Evolutionary conservation across 148 eudicot species (phyloP).

Genomic region (Amaranthus cruentus): DNA sequence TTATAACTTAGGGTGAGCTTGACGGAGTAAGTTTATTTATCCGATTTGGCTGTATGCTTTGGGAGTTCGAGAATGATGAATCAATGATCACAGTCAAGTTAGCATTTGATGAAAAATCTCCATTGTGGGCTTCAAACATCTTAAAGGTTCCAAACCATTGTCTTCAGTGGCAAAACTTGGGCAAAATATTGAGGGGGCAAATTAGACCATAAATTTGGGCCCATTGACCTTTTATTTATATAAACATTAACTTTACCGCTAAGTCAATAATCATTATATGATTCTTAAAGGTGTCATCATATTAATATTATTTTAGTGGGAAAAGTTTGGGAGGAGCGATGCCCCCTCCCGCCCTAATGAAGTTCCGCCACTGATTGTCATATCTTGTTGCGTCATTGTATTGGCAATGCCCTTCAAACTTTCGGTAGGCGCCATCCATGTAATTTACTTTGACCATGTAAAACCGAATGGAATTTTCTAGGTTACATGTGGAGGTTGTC

Average conservation of each 20-base stretch:
- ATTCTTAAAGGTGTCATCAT: no score
- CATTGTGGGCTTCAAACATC: not conserved
- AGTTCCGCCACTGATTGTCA: no score
- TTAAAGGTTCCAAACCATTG: not conserved
- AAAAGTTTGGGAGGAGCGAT: no score
- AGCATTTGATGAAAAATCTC: not conserved
- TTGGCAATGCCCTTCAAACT: not conserved
- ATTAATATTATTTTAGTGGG: no score
- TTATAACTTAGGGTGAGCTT: no score
- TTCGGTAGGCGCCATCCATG: not conserved
- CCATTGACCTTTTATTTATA: no score
- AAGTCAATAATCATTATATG: no score
- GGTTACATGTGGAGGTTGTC: conserved; percentile 99
- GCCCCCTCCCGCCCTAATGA: no score
- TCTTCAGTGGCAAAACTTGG: not conserved
- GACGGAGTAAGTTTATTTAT: not conserved
- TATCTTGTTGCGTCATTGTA: not conserved
- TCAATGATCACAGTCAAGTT: not conserved
- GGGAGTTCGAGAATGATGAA: not conserved
- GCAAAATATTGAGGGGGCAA: no score
- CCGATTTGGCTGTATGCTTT: not conserved
- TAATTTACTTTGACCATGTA: conserved; percentile 16
- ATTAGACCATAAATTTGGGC: no score
- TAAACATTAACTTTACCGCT: no score
- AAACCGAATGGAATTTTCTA: conserved; percentile 39